phyloP scores from a whole-genome alignment of 768 basidiomycete genomes.

The Mrakia blollopis region DNA sequence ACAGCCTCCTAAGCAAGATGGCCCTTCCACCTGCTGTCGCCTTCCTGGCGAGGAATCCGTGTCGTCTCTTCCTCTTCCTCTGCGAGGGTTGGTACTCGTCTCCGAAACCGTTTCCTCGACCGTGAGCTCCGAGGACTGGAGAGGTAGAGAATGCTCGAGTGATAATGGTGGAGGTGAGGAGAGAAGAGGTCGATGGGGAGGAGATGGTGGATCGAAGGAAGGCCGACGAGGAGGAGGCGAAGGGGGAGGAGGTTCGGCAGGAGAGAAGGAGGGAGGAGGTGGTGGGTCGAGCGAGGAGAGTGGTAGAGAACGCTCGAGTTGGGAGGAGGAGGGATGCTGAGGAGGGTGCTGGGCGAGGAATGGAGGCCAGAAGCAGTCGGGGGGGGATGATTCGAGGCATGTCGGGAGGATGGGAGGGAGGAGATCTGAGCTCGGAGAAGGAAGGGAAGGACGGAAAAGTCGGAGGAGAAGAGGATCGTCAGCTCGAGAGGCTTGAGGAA shows the following conservation, averaged over 20 bases:
- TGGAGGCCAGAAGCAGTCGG: too few species aligned
- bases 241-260: conserved; percentile 40
- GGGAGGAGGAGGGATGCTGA: too few species aligned
- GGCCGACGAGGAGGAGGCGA: conserved; percentile 45
- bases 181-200: background rate
- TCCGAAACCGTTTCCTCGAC: conserved; percentile 64
- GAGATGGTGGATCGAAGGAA: background rate
- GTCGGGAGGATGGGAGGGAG: too few species aligned
- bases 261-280: background rate
- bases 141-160: conserved; percentile 29
- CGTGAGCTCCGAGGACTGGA: conserved; percentile 38
- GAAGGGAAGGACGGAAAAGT: too few species aligned
- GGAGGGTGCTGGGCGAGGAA: too few species aligned
- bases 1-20: conserved; percentile 62
- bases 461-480: too few species aligned
- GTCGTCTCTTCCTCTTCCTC: conserved; percentile 83
- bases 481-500: too few species aligned
- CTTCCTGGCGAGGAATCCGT: conserved; percentile 80
- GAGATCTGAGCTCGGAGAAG: too few species aligned
- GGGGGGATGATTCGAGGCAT: too few species aligned
- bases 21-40: conserved; percentile 64
- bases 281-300: background rate
- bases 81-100: conserved; percentile 97
- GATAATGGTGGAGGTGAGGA: conserved; percentile 7
- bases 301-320: too few species aligned